phyloP scores from a whole-genome alignment of 2,329 filamentous ascomycete species.

The Hypoxylon sp. region DNA sequence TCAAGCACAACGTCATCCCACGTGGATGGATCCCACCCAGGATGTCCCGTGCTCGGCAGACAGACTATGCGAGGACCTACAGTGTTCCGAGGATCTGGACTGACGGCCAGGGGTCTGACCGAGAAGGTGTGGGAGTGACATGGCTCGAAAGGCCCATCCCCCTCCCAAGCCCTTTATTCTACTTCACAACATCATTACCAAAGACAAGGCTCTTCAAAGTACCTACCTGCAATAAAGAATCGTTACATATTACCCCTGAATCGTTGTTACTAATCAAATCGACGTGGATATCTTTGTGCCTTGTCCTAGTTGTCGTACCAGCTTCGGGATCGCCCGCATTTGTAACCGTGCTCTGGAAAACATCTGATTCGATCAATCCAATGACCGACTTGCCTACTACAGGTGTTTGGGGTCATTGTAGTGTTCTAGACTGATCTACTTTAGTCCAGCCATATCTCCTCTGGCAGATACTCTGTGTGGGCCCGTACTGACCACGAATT shows the following conservation, averaged over 20 bases:
- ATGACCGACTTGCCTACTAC: constrained; percentile 14
- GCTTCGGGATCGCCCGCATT: constrained; percentile 21
- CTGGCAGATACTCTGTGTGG: constrained; percentile 10
- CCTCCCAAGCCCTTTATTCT: not conserved
- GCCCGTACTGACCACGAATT: constrained; percentile 17
- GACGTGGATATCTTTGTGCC: not conserved
- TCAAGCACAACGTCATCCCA: constrained; percentile 18
- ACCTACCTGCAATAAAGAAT: not conserved
- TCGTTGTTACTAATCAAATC: constrained; percentile 3
- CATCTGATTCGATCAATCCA: constrained; percentile 16
- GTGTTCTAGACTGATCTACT: constrained; percentile 22
- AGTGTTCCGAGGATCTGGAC: constrained; percentile 40
- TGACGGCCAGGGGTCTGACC: constrained; percentile 36
- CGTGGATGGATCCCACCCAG: constrained; percentile 23
- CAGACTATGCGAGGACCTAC: constrained; percentile 38
- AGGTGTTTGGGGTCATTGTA: not conserved
- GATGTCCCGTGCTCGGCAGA: constrained; percentile 23
- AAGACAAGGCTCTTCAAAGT: constrained; percentile 28
- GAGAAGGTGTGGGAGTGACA: constrained; percentile 33
- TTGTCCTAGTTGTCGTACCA: not conserved
- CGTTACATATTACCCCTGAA: not conserved
- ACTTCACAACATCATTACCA: constrained; percentile 13
- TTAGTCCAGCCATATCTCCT: constrained; percentile 14
- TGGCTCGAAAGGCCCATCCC: constrained; percentile 28
- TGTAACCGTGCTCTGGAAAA: not conserved